phyloP scores from a whole-genome alignment of 2,329 filamentous ascomycete genomes.

The Ustulina deusta region DNA sequence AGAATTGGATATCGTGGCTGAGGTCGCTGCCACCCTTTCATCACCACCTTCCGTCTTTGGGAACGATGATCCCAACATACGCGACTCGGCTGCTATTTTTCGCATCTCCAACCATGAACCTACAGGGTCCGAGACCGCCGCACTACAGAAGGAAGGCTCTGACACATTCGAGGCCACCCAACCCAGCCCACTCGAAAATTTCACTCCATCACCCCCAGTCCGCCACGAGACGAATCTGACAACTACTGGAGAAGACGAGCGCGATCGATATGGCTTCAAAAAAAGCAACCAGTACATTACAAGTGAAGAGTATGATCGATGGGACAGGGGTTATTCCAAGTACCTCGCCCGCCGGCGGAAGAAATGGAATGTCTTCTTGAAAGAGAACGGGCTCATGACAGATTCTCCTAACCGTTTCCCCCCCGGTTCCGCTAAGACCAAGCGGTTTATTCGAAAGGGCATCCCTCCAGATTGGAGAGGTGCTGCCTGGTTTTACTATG shows the following conservation, averaged over 20 bases:
- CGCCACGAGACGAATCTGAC: slow-evolving; percentile 50
- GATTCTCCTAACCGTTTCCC: slow-evolving; percentile 82
- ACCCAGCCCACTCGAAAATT: slow-evolving; percentile 12
- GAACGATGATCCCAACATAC: slow-evolving; percentile 41
- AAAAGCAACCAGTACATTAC: slow-evolving; percentile 86
- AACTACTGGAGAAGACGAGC: slow-evolving; percentile 63
- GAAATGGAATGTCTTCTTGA: slow-evolving; percentile 86
- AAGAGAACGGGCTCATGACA: slow-evolving; percentile 79
- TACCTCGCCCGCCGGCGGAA: slow-evolving; percentile 79
- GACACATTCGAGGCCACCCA: slow-evolving; percentile 10
- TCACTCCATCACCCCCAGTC: slow-evolving; percentile 39
- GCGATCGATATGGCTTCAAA: slow-evolving; percentile 92
- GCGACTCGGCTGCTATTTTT: slow-evolving; percentile 57
- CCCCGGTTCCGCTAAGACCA: slow-evolving; percentile 82
- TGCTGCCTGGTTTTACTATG: slow-evolving; percentile 98
- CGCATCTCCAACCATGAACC: slow-evolving; percentile 51
- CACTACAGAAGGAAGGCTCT: slow-evolving; percentile 7
- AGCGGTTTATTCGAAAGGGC: slow-evolving; percentile 90
- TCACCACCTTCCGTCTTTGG: slow-evolving; percentile 13
- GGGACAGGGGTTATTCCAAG: slow-evolving; percentile 79
- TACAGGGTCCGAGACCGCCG: slow-evolving; percentile 49
- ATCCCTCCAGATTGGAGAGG: slow-evolving; percentile 94
- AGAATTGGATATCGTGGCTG: slow-evolving; percentile 57
- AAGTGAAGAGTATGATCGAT: slow-evolving; percentile 81
- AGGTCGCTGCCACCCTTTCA: slow-evolving; percentile 30